Conservation (phyloP, 2,329 filamentous ascomycete species). For the Aureobasidium mangrovei region DNA sequence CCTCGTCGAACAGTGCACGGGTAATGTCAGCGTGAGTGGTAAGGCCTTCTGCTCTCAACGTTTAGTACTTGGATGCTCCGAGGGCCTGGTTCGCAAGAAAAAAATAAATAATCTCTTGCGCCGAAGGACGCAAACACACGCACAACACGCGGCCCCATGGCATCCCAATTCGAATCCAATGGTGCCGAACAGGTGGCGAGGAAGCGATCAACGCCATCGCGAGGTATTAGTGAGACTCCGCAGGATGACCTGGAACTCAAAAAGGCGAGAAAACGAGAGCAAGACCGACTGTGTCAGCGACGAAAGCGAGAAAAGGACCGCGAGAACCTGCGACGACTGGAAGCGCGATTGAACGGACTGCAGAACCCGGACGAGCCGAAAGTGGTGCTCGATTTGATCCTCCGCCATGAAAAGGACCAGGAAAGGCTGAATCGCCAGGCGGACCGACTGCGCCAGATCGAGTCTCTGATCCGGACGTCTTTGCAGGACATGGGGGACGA, state of each 20-base stretch:
- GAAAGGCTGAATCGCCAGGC: slow-evolving; percentile 9
- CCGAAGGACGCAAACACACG: neutral
- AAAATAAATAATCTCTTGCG: slow-evolving; percentile 1
- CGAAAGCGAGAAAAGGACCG: slow-evolving; percentile 14
- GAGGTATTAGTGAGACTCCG: slow-evolving; percentile 6
- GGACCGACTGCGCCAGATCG: slow-evolving; percentile 10
- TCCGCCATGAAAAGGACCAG: slow-evolving; percentile 14
- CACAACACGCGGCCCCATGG: neutral
- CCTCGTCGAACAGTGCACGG: slow-evolving; percentile 1
- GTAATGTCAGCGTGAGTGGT: slow-evolving; percentile 1
- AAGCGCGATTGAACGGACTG: slow-evolving; percentile 13
- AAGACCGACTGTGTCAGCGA: slow-evolving; percentile 13
- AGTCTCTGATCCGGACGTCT: slow-evolving; percentile 4
- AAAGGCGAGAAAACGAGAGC: slow-evolving; percentile 11
- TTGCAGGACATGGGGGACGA: slow-evolving; percentile 3
- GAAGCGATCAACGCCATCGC: slow-evolving; percentile 1
- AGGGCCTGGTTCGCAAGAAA: neutral
- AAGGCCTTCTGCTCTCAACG: slow-evolving; percentile 10
- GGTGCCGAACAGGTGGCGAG: neutral
- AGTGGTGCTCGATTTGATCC: slow-evolving; percentile 9
- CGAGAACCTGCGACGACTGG: slow-evolving; percentile 13
- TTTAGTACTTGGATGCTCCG: slow-evolving; percentile 5
- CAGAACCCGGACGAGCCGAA: slow-evolving; percentile 12
- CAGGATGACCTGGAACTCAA: slow-evolving; percentile 10
- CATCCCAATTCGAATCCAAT: neutral